Conservation (phyloP, 768 basidiomycete species). For the Trametes villosa region DNA sequence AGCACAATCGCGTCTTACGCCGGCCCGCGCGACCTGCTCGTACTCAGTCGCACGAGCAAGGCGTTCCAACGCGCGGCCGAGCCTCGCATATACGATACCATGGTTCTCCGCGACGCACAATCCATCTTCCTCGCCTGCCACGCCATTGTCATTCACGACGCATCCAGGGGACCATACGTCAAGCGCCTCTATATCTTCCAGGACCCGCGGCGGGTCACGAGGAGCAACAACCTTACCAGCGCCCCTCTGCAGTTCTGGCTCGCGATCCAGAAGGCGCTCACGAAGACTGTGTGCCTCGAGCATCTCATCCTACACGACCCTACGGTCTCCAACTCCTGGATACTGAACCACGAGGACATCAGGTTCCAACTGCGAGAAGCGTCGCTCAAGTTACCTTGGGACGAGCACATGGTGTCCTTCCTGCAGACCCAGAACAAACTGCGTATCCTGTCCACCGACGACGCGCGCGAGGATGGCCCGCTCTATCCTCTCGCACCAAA, state of each 20-base stretch:
- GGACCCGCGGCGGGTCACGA: slow-evolving; percentile 35
- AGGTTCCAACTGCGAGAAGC: slow-evolving; percentile 55
- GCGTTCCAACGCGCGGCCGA: slow-evolving; percentile 54
- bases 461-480: slow-evolving; percentile 20
- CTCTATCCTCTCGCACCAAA: slow-evolving; percentile 17
- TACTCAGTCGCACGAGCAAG: slow-evolving; percentile 51
- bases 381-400: slow-evolving; percentile 55
- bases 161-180: slow-evolving; percentile 45
- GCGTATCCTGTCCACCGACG: slow-evolving; percentile 40
- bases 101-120: slow-evolving; percentile 44
- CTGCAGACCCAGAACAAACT: slow-evolving; percentile 51
- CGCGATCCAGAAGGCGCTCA: slow-evolving; percentile 46
- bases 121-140: slow-evolving; percentile 43
- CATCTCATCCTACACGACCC: slow-evolving; percentile 47
- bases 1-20: slow-evolving; percentile 44
- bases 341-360: slow-evolving; percentile 45
- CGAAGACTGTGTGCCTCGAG: slow-evolving; percentile 49
- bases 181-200: slow-evolving; percentile 47
- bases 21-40: slow-evolving; percentile 42
- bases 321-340: slow-evolving; percentile 45
- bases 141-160: slow-evolving; percentile 40
- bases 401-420: slow-evolving; percentile 49
- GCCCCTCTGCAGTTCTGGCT: slow-evolving; percentile 48
- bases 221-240: slow-evolving; percentile 14
- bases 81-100: slow-evolving; percentile 46